phyloP scores from a whole-genome alignment of 164 flowering plant species.

The Nymphaea colorata region DNA sequence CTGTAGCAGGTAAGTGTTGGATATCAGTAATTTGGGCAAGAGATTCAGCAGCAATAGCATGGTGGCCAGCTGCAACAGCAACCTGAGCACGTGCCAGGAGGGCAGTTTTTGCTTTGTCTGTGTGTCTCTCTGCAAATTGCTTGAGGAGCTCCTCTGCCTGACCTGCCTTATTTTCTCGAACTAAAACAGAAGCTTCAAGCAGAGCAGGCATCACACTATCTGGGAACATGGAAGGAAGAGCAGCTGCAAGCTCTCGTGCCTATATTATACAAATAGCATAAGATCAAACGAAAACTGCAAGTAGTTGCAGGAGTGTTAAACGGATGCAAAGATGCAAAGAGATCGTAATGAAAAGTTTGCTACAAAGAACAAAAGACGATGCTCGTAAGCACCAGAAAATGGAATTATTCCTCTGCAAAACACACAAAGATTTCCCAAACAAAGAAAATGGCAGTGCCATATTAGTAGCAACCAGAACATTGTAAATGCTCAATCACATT shows the following conservation, averaged over 20 bases:
- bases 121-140: slow-evolving; percentile 52
- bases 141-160: slow-evolving; percentile 73
- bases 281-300: too few species aligned
- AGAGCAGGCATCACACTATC: slow-evolving; percentile 52
- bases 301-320: too few species aligned
- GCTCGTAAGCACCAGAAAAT: too few species aligned
- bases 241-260: slow-evolving; percentile 83
- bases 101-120: slow-evolving; percentile 42
- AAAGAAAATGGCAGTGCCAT: too few species aligned
- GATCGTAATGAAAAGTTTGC: too few species aligned
- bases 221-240: slow-evolving; percentile 45
- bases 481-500: too few species aligned
- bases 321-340: too few species aligned
- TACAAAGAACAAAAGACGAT: too few species aligned
- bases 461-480: too few species aligned
- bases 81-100: slow-evolving; percentile 81
- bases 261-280: slow-evolving; percentile 12
- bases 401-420: too few species aligned
- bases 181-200: slow-evolving; percentile 83
- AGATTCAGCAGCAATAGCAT: slow-evolving; percentile 72
- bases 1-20: slow-evolving; percentile 91
- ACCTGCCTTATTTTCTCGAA: slow-evolving; percentile 75
- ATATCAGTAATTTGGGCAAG: slow-evolving; percentile 65
- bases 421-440: too few species aligned
- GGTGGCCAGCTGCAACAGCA: slow-evolving; percentile 80